Conservation (phyloP, 2,329 filamentous ascomycete genomes). For the Xylaria sp. region DNA sequence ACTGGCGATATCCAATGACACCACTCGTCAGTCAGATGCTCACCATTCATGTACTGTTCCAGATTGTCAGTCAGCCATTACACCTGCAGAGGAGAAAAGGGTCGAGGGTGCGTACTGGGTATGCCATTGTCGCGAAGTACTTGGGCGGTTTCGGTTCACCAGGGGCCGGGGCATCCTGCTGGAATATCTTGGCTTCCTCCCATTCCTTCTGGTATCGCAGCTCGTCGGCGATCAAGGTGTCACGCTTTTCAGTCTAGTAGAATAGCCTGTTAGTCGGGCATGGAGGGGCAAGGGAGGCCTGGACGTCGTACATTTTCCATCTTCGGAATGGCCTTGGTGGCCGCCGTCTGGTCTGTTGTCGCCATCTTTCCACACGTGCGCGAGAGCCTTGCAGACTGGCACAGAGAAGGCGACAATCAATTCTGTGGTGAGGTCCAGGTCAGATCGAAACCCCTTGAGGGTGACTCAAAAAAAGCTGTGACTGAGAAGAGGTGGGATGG, state of each 20-base stretch:
- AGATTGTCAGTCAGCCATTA: conserved; percentile 5
- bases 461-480: conserved; percentile 31
- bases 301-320: conserved; percentile 36
- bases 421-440: background rate
- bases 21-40: background rate
- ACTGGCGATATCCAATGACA: background rate
- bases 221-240: conserved; percentile 40
- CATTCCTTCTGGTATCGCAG: conserved; percentile 80
- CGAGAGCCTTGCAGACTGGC: background rate
- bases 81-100: too few relatives aligned
- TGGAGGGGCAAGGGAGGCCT: background rate
- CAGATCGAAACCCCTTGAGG: conserved; percentile 4
- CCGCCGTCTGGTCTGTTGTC: conserved; percentile 29
- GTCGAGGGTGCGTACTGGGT: conserved; percentile 44
- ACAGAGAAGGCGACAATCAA: background rate
- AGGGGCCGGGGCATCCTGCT: conserved; percentile 84
- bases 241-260: conserved; percentile 38
- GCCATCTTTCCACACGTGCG: conserved; percentile 27
- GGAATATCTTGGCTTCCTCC: conserved; percentile 81
- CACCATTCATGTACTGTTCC: conserved; percentile 70
- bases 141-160: conserved; percentile 86
- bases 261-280: conserved; percentile 16
- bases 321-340: conserved; percentile 35
- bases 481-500: conserved; percentile 36
- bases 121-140: conserved; percentile 77